Conservation (phyloP, 345 rosid species). For the Acer saccharum region DNA sequence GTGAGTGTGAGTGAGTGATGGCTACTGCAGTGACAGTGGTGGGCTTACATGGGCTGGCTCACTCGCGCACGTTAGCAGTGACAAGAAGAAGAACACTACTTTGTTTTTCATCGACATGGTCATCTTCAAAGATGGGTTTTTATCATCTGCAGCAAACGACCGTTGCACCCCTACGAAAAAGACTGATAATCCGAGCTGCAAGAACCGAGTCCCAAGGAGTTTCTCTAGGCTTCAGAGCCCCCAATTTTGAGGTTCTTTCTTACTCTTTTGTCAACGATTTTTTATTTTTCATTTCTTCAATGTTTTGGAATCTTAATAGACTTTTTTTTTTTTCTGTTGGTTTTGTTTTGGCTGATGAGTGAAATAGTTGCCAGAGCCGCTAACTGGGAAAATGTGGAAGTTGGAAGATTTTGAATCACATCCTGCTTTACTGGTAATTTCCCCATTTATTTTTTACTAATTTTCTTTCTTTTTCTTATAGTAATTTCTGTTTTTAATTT, state of each 20-base stretch:
- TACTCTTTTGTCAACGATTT: background rate
- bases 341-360: conserved; percentile 2
- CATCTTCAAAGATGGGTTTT: conserved; percentile 26
- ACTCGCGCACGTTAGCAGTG: conserved; percentile 14
- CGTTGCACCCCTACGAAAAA: conserved; percentile 32
- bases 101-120: conserved; percentile 19
- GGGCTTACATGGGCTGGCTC: background rate
- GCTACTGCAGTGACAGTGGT: conserved; percentile 23
- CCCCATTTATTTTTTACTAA: background rate
- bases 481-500: background rate
- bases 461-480: conserved; percentile 11
- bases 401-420: conserved; percentile 83
- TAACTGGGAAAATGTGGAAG: conserved; percentile 76
- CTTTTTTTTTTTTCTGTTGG: background rate
- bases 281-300: background rate
- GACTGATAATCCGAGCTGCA: conserved; percentile 60
- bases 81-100: conserved; percentile 8
- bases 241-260: conserved; percentile 58
- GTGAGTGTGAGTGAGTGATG: conserved; percentile 22
- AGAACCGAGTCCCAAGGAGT: conserved; percentile 60
- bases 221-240: conserved; percentile 66
- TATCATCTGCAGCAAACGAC: conserved; percentile 32
- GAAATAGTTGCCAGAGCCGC: conserved; percentile 72
- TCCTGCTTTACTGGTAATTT: conserved; percentile 70
- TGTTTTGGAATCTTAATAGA: background rate